Percentiles rank a stretch among this genome's conserved stretches.
These are phyloP conservation scores for Penicillium antarcticum DNA, from an alignment of 495 filamentous ascomycete genomes.

Conservation along the genomic window DNA sequence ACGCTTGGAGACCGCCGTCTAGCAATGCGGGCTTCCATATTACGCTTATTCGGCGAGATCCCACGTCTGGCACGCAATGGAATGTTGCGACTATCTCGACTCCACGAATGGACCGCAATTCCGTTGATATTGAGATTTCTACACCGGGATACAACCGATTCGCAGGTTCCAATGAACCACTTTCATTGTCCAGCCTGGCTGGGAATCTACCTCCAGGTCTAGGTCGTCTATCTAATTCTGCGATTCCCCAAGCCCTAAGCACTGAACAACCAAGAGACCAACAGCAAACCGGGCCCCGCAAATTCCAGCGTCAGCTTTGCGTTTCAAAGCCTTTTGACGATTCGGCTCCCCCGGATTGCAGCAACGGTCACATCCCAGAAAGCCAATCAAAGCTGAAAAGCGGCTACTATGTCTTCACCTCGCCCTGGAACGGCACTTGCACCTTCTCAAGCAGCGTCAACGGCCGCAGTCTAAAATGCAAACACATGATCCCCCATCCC, in stretches of 20 bases:
- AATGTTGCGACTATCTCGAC: constrained; percentile 75
- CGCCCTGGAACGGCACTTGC: constrained; percentile 84
- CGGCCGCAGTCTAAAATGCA: constrained; percentile 74
- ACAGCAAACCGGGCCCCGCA: constrained; percentile 25
- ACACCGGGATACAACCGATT: constrained; percentile 65
- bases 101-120: constrained; percentile 26
- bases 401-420: constrained; percentile 60
- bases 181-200: constrained; percentile 29
- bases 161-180: constrained; percentile 33
- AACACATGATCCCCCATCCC: constrained; percentile 51
- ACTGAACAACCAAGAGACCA: constrained; percentile 7
- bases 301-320: constrained; percentile 39
- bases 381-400: constrained; percentile 38
- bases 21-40: constrained; percentile 53
- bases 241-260: constrained; percentile 14
- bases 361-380: constrained; percentile 7
- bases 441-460: constrained; percentile 74
- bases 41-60: constrained; percentile 86
- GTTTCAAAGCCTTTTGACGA: constrained; percentile 32
- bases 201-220: constrained; percentile 27
- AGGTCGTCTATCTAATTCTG: constrained; percentile 14
- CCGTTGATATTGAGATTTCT: constrained; percentile 58
- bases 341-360: not conserved
- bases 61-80: constrained; percentile 76
- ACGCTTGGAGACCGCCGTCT: not conserved